Evolutionary conservation across 2,329 filamentous ascomycete genomes (phyloP), one percentile per base, ranked within the genome.

Genomic region (Dactylella cylindrospora): DNA sequence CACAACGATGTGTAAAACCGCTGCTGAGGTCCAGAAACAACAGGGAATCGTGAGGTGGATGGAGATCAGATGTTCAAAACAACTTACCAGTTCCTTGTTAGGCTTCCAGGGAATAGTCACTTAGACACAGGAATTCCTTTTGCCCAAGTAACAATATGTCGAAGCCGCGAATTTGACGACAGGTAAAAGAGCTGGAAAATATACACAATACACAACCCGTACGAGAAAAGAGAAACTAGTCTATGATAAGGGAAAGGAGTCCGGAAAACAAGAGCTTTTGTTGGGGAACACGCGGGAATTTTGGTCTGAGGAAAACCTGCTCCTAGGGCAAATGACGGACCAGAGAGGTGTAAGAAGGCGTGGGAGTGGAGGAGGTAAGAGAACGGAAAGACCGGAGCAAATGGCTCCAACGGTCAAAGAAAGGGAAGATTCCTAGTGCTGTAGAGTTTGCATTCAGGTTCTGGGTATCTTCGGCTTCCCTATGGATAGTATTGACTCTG

Each of bases 51-150:
- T n/a, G n/a, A n/a, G n/a, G n/a, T n/a, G n/a, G n/a, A n/a, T n/a
- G n/a, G n/a, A n/a, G n/a, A n/a, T n/a, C n/a, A n/a, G n/a, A n/a
- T n/a, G n/a, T n/a, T n/a, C n/a, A 43, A 5, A 17, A 20, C 5
- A 40, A 62, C 57, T 62, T 62, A 62, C 57, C 57, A 47, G 57
- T 62, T 62, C 57, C 57, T 62, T 47, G 44, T 54, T 49, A 40
- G 47, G 53, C 47, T 61, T 19, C 44, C 35, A 23, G 33, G 17
- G 31, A 49, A 36, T 38, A 53, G 49, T 44, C 50, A 40, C 57
- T 44, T n/a, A n/a, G n/a, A n/a, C 23, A 33, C 41, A n/a, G 57
- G 54, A 59, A 54, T 38, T 54, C 28, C 26, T 40, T 39, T 60
- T 61, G 26, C 57, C 17, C 26, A 26, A 43, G 49, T 49, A 46